phyloP scores from a whole-genome alignment of 371 early-diverging fungal genomes.

The Mortierella sp. region DNA sequence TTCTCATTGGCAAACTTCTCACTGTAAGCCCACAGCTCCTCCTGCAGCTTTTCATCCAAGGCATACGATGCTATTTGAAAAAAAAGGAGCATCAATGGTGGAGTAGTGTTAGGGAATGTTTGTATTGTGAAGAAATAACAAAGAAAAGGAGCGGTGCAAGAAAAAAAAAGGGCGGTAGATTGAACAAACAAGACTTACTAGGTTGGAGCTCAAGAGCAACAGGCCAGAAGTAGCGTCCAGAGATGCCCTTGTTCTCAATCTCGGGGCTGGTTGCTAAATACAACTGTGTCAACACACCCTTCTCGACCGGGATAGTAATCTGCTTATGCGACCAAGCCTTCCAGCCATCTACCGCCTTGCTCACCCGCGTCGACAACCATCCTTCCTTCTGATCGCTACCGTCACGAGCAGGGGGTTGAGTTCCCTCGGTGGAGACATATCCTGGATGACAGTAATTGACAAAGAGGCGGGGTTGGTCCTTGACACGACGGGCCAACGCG shows the following conservation, averaged over 20 bases:
- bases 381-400: not conserved
- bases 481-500: conserved; percentile 58
- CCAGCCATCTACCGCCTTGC: not conserved
- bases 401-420: not conserved
- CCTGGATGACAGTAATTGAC: conserved; percentile 81
- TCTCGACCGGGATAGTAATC: conserved; percentile 24
- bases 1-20: conserved; percentile 60
- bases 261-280: conserved; percentile 77
- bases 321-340: not conserved
- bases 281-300: conserved; percentile 77
- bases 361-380: not conserved
- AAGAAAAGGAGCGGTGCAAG: no score
- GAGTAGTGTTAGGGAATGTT: no score
- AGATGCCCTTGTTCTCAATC: conserved; percentile 61
- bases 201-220: conserved; percentile 28
- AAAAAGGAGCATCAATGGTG: not conserved
- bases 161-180: not conserved
- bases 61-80: conserved; percentile 36
- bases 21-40: conserved; percentile 61
- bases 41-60: conserved; percentile 47
- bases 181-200: conserved; percentile 13
- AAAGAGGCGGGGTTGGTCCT: conserved; percentile 51
- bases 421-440: conserved; percentile 47
- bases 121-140: no score
- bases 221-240: conserved; percentile 67